phyloP scores from a whole-genome alignment of 1,139 yeast genomes.

The Yamadazyma kanchanaburiensis region DNA sequence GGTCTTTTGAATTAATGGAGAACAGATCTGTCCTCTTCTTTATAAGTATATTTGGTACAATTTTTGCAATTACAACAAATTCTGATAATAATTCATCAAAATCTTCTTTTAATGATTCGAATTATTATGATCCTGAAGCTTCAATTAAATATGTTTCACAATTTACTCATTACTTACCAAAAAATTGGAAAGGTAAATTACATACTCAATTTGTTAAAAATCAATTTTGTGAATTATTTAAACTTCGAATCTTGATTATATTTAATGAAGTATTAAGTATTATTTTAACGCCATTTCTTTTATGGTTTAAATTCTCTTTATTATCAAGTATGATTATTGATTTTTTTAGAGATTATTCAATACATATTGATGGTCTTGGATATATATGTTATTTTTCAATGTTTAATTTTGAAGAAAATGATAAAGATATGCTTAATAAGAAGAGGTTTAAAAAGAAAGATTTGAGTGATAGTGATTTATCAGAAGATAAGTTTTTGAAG shows the following conservation, averaged over 20 bases:
- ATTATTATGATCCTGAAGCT: slow-evolving; percentile 85
- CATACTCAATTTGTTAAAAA: slow-evolving; percentile 81
- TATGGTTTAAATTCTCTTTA: slow-evolving; percentile 79
- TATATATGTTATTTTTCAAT: slow-evolving; percentile 92
- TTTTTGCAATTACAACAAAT: slow-evolving; percentile 64
- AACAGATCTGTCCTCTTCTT: slow-evolving; percentile 83
- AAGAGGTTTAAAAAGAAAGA: slow-evolving; percentile 17
- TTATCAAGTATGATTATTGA: slow-evolving; percentile 76
- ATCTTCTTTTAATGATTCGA: slow-evolving; percentile 19
- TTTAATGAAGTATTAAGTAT: slow-evolving; percentile 78
- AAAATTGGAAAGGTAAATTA: slow-evolving; percentile 76
- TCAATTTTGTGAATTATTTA: slow-evolving; percentile 78
- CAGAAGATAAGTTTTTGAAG: slow-evolving; percentile 22
- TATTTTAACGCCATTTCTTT: slow-evolving; percentile 78
- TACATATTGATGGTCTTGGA: slow-evolving; percentile 92
- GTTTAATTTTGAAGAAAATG: slow-evolving; percentile 71
- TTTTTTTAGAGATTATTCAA: slow-evolving; percentile 83
- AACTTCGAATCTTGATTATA: slow-evolving; percentile 69
- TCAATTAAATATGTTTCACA: slow-evolving; percentile 74
- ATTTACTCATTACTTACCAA: slow-evolving; percentile 87
- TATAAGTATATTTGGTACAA: slow-evolving; percentile 79
- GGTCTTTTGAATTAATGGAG: slow-evolving; percentile 82
- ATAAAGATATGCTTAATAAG: slow-evolving; percentile 43
- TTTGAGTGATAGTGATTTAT: neutral
- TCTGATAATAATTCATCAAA: slow-evolving; percentile 20